Conservation (phyloP, 306 rosid genomes). For the Inga oerstediana region DNA sequence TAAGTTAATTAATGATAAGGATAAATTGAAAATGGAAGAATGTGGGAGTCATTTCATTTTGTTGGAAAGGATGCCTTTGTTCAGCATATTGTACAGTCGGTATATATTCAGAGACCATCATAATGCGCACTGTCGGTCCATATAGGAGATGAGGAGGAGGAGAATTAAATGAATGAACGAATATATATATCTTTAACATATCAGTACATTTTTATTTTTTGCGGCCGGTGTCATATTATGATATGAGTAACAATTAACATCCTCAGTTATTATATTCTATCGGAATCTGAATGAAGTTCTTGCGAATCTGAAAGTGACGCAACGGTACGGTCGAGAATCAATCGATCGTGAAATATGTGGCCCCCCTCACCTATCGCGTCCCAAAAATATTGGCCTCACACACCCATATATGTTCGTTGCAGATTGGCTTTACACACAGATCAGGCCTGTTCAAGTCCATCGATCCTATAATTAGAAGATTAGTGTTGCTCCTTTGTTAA, state of each 20-base stretch:
- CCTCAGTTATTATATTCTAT: neutral
- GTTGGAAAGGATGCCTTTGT: neutral
- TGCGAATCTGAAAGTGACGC: neutral
- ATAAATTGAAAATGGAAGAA: neutral
- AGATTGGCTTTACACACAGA: neutral
- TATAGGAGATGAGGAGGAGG: neutral
- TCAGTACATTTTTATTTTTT: too few species aligned
- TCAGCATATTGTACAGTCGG: neutral
- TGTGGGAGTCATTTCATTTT: neutral
- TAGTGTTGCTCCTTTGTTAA: too few species aligned
- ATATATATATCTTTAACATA: neutral
- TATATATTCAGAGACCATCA: neutral
- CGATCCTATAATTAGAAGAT: too few species aligned
- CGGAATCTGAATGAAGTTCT: slow-evolving; percentile 8
- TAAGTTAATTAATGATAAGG: too few species aligned
- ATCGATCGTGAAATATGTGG: neutral
- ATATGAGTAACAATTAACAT: neutral
- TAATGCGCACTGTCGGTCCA: too few species aligned
- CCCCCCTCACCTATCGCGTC: neutral
- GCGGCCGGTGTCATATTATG: neutral
- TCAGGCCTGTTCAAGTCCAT: too few species aligned
- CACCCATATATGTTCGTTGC: neutral
- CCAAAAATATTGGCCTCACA: neutral
- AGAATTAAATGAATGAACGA: neutral
- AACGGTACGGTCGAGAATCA: neutral